Percentiles rank a stretch among this genome's conserved stretches.
phyloP scores from a whole-genome alignment of 2,329 filamentous ascomycete species.

The Trichophyton mentagrophytes region DNA sequence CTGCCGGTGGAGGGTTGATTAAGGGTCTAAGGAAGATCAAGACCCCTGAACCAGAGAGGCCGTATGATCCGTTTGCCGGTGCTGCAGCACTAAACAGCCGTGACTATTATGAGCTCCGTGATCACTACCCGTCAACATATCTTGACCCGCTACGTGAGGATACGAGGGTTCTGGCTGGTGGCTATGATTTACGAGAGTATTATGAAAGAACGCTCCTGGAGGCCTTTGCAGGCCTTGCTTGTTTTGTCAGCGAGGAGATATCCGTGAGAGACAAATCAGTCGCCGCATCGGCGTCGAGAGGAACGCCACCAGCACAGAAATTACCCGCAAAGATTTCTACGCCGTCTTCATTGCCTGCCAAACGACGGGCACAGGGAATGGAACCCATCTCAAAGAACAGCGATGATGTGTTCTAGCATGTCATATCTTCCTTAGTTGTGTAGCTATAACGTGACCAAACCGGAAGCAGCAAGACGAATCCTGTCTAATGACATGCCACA shows the following conservation, averaged over 20 bases:
- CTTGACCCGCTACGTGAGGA: constrained; percentile 56
- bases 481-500: background rate
- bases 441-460: background rate
- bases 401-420: constrained; percentile 1
- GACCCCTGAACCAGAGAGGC: constrained; percentile 51
- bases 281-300: background rate
- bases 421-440: background rate
- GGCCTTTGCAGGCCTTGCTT: constrained; percentile 76
- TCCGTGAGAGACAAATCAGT: constrained; percentile 19
- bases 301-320: background rate
- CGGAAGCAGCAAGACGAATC: background rate
- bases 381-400: background rate
- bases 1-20: constrained; percentile 44
- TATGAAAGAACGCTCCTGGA: constrained; percentile 70
- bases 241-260: constrained; percentile 70
- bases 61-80: constrained; percentile 82
- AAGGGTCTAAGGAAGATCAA: constrained; percentile 61
- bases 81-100: constrained; percentile 46
- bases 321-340: background rate
- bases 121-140: constrained; percentile 62
- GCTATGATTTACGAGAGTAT: constrained; percentile 73
- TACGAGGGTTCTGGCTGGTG: constrained; percentile 57
- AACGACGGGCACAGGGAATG: background rate
- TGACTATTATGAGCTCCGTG: constrained; percentile 57
- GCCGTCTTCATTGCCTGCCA: background rate